These are phyloP conservation scores for Apiotrichum domesticum DNA, from an alignment of 1,284 basidiomycete genomes.

Conservation along the genomic window DNA sequence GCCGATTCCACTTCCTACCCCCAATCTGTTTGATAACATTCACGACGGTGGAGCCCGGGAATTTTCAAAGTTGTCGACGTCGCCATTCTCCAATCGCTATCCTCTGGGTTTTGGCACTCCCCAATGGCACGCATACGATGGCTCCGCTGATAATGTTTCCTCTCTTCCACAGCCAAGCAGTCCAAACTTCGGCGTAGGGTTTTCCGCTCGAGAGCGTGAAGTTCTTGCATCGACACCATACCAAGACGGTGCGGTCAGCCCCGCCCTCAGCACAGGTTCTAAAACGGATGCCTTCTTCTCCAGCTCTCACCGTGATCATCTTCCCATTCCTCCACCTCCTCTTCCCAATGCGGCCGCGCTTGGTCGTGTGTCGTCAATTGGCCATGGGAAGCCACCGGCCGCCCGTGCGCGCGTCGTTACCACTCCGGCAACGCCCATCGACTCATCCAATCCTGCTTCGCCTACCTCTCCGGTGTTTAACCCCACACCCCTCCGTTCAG, in stretches of 20 bases:
- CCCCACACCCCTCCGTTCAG: conserved; percentile 8
- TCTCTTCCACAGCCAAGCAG: neutral
- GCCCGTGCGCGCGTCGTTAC: conserved; percentile 12
- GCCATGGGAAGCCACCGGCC: conserved; percentile 4
- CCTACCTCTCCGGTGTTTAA: neutral
- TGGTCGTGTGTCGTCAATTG: neutral
- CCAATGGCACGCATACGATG: neutral
- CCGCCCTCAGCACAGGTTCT: conserved; percentile 30
- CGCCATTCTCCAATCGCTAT: neutral
- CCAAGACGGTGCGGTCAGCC: conserved; percentile 12
- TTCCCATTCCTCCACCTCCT: conserved; percentile 35
- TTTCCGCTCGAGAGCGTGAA: conserved; percentile 1
- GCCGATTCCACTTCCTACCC: neutral
- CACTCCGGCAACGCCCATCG: neutral
- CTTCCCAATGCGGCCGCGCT: neutral
- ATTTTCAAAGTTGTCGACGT: conserved; percentile 1
- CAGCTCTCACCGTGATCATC: conserved; percentile 10
- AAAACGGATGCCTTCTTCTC: conserved; percentile 43
- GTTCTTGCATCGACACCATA: neutral
- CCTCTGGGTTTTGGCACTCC: neutral
- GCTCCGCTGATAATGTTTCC: neutral
- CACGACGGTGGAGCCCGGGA: neutral
- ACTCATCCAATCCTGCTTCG: neutral
- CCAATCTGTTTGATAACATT: neutral
- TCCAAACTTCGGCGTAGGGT: neutral